These are phyloP conservation scores for Debaryomyces maramus DNA, from an alignment of 805 yeast species.

Conservation along the genomic window DNA sequence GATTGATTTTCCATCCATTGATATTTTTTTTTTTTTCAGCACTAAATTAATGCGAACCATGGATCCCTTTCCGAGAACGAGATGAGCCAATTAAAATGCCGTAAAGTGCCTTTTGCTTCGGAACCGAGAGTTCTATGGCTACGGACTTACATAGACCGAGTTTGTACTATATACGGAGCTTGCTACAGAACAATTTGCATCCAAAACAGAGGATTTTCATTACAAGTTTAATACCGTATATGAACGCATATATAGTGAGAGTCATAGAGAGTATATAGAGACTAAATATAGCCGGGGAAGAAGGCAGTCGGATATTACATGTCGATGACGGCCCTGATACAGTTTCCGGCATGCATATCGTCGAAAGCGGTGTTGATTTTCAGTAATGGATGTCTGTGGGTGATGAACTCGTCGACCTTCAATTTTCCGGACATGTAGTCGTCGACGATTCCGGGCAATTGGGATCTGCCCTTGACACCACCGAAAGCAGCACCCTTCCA, in stretches of 20 bases:
- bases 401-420: conserved; percentile 92
- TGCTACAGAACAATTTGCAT: no score
- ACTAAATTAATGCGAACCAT: neutral
- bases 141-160: neutral
- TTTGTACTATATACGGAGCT: no score
- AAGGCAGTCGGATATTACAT: no score
- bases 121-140: conserved; percentile 2
- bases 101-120: neutral
- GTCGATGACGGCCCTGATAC: conserved; percentile 87
- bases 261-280: no score
- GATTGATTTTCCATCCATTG: neutral
- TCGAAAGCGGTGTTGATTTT: conserved; percentile 88
- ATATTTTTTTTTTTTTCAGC: conserved; percentile 2
- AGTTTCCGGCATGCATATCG: conserved; percentile 91
- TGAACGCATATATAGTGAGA: no score
- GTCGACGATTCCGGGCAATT: conserved; percentile 86
- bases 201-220: no score
- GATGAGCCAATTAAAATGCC: conserved; percentile 3
- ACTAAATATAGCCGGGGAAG: no score
- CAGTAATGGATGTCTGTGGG: conserved; percentile 78
- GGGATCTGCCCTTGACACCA: conserved; percentile 96
- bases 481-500: conserved; percentile 99
- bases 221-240: no score
- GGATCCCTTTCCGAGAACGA: neutral
- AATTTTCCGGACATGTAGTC: conserved; percentile 78